A percentile compares a stretch with the other conserved stretches of the same genome.
These are phyloP conservation scores for Trichophyton benhamiae DNA, from an alignment of 2,329 filamentous ascomycete genomes.

Conservation along the genomic window DNA sequence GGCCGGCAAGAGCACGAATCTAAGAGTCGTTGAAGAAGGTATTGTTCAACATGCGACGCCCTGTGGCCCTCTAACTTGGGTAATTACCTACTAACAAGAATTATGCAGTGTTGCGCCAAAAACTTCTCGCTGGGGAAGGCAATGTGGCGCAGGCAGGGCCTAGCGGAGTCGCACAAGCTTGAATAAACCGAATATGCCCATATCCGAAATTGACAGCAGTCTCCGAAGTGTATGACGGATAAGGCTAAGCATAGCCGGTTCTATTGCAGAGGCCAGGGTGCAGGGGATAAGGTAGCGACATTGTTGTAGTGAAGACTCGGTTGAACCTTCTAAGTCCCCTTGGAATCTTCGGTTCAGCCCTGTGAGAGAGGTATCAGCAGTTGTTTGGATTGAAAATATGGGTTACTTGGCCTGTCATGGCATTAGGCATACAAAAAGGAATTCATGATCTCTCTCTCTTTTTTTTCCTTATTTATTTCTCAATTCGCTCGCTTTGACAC, in stretches of 20 bases:
- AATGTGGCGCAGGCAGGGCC: conserved; percentile 23
- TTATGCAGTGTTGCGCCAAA: conserved; percentile 38
- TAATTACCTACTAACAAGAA: background rate
- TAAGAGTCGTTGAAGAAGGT: conserved; percentile 83
- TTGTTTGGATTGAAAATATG: background rate
- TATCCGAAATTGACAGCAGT: background rate
- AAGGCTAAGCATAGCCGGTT: background rate
- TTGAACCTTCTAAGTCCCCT: background rate
- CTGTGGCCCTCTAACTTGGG: background rate
- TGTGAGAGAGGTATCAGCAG: background rate
- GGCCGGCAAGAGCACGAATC: conserved; percentile 66
- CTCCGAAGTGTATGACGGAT: background rate
- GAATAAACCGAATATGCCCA: background rate
- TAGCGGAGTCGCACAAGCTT: conserved; percentile 12
- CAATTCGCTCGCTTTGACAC: background rate
- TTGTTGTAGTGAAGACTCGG: background rate
- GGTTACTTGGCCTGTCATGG: background rate
- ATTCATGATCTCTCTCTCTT: background rate
- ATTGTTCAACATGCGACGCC: conserved; percentile 19
- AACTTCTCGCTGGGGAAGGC: conserved; percentile 37
- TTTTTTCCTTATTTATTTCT: background rate
- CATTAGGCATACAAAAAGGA: background rate
- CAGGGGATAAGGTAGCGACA: background rate
- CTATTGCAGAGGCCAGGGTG: background rate
- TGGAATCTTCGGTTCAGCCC: background rate